Evolutionary conservation across 2,329 filamentous ascomycete genomes (phyloP), one percentile per base, ranked within the genome.

Genomic region (Talaromyces islandicus): DNA sequence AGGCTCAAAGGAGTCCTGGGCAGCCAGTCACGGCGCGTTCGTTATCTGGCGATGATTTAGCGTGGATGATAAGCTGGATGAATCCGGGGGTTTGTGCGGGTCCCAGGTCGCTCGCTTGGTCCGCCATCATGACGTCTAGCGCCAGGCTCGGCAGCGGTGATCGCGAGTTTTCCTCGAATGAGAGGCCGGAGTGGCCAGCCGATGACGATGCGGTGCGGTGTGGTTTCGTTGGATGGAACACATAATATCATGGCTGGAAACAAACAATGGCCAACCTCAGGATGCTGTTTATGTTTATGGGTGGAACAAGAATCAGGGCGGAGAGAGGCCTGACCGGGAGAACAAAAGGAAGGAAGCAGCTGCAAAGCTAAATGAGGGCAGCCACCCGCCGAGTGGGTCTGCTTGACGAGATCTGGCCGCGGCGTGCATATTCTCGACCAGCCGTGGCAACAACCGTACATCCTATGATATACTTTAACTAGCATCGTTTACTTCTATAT

Each of bases 91-190:
- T 24, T 21, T 38, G 35, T 9, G 5, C 4, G 9, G 19, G n/a
- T n/a, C n/a, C n/a, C n/a, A 9, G 43, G 19, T 21, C 7, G 17
- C 6, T n/a, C n/a, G 14, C 19, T 17, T 19, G 43, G 43, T 12
- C 41, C 21, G 58, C 58, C 46, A 54, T 54, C 58, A 57, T 60
- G 59, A 57, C 59, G 59, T 60, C 46, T 48, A n/a, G 35, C 30
- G 54, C 25, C 46, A 43, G 32, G 46, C 19, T 27, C 30, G 56
- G 52, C 52, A 52, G 19, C 29, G 17, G 11, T 43, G 56, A 53
- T n/a, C 27, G 24, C 19, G 17, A 25, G 7, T 14, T 46, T 3
- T 21, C 43, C 4, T 19, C 43, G 43, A 46, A 46, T 46, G 43
- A 21, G 43, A 46, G 43, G 21, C 19, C 7, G 19, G 4, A 9